Base-by-base conservation (phyloP, 352 stramenopile species). In the Albugo candida region DNA sequence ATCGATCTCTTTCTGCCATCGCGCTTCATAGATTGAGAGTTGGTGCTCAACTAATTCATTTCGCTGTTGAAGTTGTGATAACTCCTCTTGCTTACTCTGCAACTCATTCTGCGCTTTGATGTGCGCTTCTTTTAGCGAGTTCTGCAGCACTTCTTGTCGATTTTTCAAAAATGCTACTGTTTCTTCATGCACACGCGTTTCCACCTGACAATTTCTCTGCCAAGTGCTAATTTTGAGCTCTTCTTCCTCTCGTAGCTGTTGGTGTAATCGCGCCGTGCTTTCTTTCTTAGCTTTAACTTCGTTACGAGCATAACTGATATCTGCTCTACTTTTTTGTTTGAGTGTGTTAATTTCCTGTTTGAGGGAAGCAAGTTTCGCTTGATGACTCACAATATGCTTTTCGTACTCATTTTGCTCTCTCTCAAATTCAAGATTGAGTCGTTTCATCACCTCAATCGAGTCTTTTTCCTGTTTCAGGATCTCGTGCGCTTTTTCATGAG, bases 391-490 rank as follows among this genome's bases (percentile, higher is more conserved):
- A 13, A 91, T 70, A 45, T 87, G 74, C 17, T 76, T 77, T 43
- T 83, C 64, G 49, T 93, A 76, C 49, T 89, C 78, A 4, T 58
- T 46, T 49, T 84, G 81, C 61, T 92, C 79, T 0, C 65, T 63
- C 13, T 62, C 60, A 13, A 95, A 61, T 46, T 95, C 81, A 11
- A 65, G 58, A 5, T 80, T 83, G 6, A 94, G 63, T 11, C 74
- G 66, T 54, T 89, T 92, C 35, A 93, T 83, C 50, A 87, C 77
- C 11, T 92, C 78, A 3, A 84, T 75, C 0, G 81, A 76, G 39
- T 91, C 73, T 40, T 75, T 69, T 55, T 95, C 81, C 47, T 87
- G 81, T 48, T 80, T 72, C 36, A 94, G 57, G 36, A 93, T 82
- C 47, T 91, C 66, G 16, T 73, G 67, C 6, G 79, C 70, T 52